Evolutionary conservation across 495 filamentous ascomycete species (phyloP).

Genomic region (Tuber melanosporum): DNA sequence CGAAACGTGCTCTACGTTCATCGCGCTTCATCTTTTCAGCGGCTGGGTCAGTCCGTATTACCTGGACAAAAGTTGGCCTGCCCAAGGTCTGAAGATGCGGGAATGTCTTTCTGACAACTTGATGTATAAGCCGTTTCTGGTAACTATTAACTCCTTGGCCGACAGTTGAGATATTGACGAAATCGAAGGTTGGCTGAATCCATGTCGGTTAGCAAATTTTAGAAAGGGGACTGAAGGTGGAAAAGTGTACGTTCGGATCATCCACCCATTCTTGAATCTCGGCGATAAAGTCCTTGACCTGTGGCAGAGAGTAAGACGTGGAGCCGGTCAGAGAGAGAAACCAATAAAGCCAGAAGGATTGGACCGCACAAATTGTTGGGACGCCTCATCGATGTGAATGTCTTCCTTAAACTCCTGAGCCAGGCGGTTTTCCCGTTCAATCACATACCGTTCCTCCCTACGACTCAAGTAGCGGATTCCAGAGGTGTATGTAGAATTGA

Average conservation of each 20-base stretch:
- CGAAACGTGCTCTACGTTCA: conserved; percentile 43
- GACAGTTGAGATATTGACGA: conserved; percentile 43
- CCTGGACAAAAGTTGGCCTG: conserved; percentile 34
- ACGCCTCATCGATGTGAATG: conserved; percentile 51
- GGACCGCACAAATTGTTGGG: conserved; percentile 48
- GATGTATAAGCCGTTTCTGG: conserved; percentile 63
- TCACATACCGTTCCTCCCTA: conserved; percentile 51
- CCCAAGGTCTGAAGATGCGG: conserved; percentile 48
- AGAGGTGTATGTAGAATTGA: conserved; percentile 51
- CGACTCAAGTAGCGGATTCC: conserved; percentile 67
- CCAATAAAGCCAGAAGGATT: conserved; percentile 13
- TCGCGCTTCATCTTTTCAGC: conserved; percentile 47
- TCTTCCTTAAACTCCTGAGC: conserved; percentile 46
- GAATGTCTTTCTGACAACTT: conserved; percentile 59
- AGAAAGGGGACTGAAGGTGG: not conserved
- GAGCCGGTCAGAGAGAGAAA: not conserved
- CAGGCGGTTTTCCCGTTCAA: conserved; percentile 31
- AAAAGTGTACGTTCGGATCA: conserved; percentile 29
- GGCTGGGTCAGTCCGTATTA: conserved; percentile 46
- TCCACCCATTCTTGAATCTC: conserved; percentile 49
- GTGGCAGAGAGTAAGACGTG: not conserved
- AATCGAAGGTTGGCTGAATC: conserved; percentile 41
- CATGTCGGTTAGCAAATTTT: conserved; percentile 3
- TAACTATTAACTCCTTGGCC: conserved; percentile 42
- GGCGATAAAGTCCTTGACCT: conserved; percentile 50